A percentile compares a stretch with the other conserved stretches of the same genome.
Evolutionary conservation across 345 rosid genomes (phyloP).

Genomic region (Dipteronia dyeriana): DNA sequence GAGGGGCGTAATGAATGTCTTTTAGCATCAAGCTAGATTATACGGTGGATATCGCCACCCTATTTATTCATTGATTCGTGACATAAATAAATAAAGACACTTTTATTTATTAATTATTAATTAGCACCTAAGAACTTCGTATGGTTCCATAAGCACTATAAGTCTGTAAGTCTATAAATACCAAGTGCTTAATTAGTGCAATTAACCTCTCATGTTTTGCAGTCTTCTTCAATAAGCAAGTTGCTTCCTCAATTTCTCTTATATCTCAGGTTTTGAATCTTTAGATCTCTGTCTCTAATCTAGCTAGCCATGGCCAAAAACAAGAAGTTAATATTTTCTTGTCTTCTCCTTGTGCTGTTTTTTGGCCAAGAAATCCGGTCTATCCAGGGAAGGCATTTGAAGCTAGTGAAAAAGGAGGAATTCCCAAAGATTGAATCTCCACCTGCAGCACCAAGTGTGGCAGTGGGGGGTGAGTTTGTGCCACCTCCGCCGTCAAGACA

Average conservation of each 20-base stretch:
- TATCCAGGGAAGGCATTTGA: slow-evolving; percentile 39
- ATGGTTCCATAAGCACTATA: neutral
- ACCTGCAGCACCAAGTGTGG: slow-evolving; percentile 20
- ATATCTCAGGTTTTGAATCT: neutral
- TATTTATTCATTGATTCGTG: too few relatives aligned
- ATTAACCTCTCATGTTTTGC: too few relatives aligned
- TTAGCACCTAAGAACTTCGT: neutral
- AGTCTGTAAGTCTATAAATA: too few relatives aligned
- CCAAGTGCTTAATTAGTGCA: neutral
- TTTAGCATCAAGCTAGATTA: too few relatives aligned
- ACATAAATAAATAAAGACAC: too few relatives aligned
- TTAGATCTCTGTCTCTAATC: neutral
- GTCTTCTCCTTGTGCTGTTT: slow-evolving; percentile 32
- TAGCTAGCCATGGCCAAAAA: slow-evolving; percentile 39
- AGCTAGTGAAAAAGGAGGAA: neutral
- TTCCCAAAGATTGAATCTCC: slow-evolving; percentile 14
- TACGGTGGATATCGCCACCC: too few relatives aligned
- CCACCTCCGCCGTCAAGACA: slow-evolving; percentile 30
- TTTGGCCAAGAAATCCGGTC: slow-evolving; percentile 31
- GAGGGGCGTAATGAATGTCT: too few relatives aligned
- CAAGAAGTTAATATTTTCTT: slow-evolving; percentile 27
- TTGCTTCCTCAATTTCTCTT: neutral
- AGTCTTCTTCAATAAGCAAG: neutral
- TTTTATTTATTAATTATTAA: neutral
- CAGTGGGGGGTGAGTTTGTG: neutral